Base-by-base conservation (phyloP, 257 asterid genomes). In the Nemophila menziesii region DNA sequence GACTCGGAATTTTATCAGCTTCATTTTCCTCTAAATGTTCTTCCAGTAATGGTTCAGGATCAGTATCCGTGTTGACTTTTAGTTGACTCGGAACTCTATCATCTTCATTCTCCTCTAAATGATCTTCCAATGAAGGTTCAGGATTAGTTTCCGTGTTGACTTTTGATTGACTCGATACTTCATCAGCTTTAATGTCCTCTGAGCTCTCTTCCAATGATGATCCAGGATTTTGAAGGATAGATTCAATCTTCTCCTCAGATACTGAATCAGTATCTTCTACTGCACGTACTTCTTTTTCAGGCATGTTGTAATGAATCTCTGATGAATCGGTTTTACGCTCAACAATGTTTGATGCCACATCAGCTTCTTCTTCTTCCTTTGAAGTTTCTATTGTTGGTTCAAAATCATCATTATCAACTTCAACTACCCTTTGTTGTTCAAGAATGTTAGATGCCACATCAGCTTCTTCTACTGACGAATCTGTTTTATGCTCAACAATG, bases 271-370 rank as follows among this genome's bases (percentile, higher is more conserved):
- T 29, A 44, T 51, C 61, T 55, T 52, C 49, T 26, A 29, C 18
- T 24, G 64, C 46, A 12, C 13, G 48, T 49, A 53, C 66, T 54
- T 67, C 77, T 19, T 51, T 48, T 49, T 48, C 46, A 14, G 74
- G 56, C 56, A 64, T 46, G 38, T 39, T 51, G 23, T 20, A 39
- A 54, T 24, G 36, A 33, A 20, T 22, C 33, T 64, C 67, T 61
- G 58, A 68, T 39, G 43, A 39, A 46, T 48, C 49, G 29, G 60
- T 37, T 40, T 21, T 21, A 18, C 26, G 65, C 34, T 48, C 42
- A 22, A 22, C 41, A 29, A 38, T 44, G 39, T 65, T 13, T 39
- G 44, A 14, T 19, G 44, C 46, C 26, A 46, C 44, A 15, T 29
- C 46, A 29, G 52, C 39, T 23, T 56, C 57, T 44, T 46, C 29